phyloP scores from a whole-genome alignment of 176 grass and related monocot genomes.

The Alloteropsis semialata region DNA sequence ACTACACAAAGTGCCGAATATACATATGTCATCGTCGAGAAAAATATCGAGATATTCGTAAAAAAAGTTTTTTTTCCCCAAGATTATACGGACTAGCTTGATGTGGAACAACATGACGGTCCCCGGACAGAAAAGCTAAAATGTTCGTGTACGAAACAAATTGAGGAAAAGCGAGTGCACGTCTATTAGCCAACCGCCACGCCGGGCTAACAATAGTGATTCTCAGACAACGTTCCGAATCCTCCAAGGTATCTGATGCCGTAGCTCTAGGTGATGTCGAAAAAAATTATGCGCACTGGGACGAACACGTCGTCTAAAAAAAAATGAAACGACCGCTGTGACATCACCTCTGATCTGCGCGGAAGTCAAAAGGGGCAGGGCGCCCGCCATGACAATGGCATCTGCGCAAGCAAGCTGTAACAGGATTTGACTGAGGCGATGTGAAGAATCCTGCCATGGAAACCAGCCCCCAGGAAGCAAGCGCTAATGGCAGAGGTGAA shows the following conservation, averaged over 20 bases:
- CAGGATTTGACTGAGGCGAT: constrained; percentile 45
- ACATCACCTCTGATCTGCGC: not conserved
- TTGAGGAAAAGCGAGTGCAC: not conserved
- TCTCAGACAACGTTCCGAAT: constrained; percentile 18
- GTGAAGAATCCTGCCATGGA: constrained; percentile 18
- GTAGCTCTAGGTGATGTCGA: constrained; percentile 4
- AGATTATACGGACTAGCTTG: not conserved
- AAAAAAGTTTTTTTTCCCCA: not conserved
- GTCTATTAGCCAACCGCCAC: constrained; percentile 2
- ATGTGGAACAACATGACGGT: constrained; percentile 26
- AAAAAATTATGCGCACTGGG: constrained; percentile 28
- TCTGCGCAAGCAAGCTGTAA: constrained; percentile 10
- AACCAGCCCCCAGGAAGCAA: constrained; percentile 38
- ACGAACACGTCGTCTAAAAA: not conserved
- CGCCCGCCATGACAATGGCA: constrained; percentile 9
- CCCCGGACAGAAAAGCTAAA: not conserved
- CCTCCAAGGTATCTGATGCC: constrained; percentile 48
- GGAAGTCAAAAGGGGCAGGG: constrained; percentile 17
- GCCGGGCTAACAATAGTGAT: not conserved
- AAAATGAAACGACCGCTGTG: not conserved
- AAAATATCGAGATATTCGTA: not conserved
- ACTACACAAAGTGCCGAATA: not conserved
- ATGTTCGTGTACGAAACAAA: constrained; percentile 1
- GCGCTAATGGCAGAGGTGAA: constrained; percentile 25
- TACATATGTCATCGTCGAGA: not conserved